phyloP scores from a whole-genome alignment of 2,329 filamentous ascomycete genomes.

The Aspergillus transmontanensis region DNA sequence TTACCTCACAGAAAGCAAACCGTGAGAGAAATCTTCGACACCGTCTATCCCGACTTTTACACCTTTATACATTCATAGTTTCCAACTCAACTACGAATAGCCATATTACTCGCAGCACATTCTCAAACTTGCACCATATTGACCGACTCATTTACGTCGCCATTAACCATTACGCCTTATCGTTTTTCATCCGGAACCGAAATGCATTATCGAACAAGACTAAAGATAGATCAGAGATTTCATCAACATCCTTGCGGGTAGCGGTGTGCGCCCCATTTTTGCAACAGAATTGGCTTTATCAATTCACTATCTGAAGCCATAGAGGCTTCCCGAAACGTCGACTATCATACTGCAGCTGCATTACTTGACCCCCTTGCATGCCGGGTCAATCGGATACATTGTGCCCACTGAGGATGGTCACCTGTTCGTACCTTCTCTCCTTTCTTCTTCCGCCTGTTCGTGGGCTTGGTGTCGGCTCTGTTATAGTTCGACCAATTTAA shows the following conservation, averaged over 20 bases:
- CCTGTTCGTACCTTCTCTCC: not conserved
- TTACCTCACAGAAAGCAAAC: slow-evolving; percentile 1
- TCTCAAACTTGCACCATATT: not conserved
- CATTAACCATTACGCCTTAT: not conserved
- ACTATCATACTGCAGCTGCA: not conserved
- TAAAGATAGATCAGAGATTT: slow-evolving; percentile 14
- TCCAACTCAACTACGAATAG: no score
- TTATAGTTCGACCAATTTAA: not conserved
- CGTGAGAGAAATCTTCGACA: not conserved
- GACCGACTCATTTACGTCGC: not conserved
- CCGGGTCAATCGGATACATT: not conserved
- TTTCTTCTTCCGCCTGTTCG: not conserved
- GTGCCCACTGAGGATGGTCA: not conserved
- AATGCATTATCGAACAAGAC: slow-evolving; percentile 19
- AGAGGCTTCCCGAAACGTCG: not conserved
- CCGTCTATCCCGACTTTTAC: not conserved
- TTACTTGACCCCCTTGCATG: not conserved
- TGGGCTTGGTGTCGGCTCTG: not conserved
- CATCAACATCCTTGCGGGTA: slow-evolving; percentile 22
- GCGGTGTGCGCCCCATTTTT: slow-evolving; percentile 18
- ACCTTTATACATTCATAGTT: not conserved
- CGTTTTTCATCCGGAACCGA: not conserved
- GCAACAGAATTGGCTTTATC: not conserved
- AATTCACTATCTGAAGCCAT: slow-evolving; percentile 6
- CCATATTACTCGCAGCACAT: not conserved